Evolutionary conservation across 2,329 filamentous ascomycete species (phyloP).

Genomic region (Cordyceps cateniannulata): DNA sequence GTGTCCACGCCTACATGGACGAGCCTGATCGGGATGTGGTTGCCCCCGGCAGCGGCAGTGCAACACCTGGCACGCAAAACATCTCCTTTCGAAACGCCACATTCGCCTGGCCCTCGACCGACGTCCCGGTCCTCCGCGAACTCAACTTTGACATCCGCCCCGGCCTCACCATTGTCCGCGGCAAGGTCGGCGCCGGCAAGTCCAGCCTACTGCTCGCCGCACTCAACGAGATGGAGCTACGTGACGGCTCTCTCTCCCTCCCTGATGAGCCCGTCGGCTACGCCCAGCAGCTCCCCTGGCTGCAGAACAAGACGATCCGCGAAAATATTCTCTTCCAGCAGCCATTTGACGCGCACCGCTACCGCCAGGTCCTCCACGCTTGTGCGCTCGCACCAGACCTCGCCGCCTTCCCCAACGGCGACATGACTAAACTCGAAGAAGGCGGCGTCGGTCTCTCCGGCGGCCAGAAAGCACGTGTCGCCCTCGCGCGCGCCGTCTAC

Average conservation of each 20-base stretch:
- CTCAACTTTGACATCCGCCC: conserved; percentile 40
- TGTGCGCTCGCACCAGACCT: conserved; percentile 54
- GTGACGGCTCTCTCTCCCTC: conserved; percentile 40
- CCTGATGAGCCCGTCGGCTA: conserved; percentile 47
- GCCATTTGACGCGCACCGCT: conserved; percentile 46
- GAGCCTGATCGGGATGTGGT: conserved; percentile 68
- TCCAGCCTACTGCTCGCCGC: conserved; percentile 53
- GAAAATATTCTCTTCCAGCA: conserved; percentile 61
- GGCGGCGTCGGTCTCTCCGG: conserved; percentile 58
- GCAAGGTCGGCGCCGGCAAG: conserved; percentile 56
- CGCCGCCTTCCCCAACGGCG: conserved; percentile 47
- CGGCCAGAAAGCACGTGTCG: conserved; percentile 57
- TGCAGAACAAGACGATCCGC: conserved; percentile 59
- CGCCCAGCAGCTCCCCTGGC: conserved; percentile 56
- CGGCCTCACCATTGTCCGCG: conserved; percentile 50
- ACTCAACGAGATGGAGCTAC: conserved; percentile 61
- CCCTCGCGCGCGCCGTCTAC: conserved; percentile 57
- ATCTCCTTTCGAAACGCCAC: conserved; percentile 57
- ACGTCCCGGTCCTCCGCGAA: conserved; percentile 42
- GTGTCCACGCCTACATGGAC: conserved; percentile 80
- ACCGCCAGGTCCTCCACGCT: conserved; percentile 53
- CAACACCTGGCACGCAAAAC: conserved; percentile 14
- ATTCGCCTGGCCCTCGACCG: conserved; percentile 72
- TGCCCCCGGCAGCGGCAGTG: conserved; percentile 28
- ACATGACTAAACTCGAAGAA: conserved; percentile 54